phyloP scores from a whole-genome alignment of 2,329 filamentous ascomycete species.

The Cladosporium cucumerinum region DNA sequence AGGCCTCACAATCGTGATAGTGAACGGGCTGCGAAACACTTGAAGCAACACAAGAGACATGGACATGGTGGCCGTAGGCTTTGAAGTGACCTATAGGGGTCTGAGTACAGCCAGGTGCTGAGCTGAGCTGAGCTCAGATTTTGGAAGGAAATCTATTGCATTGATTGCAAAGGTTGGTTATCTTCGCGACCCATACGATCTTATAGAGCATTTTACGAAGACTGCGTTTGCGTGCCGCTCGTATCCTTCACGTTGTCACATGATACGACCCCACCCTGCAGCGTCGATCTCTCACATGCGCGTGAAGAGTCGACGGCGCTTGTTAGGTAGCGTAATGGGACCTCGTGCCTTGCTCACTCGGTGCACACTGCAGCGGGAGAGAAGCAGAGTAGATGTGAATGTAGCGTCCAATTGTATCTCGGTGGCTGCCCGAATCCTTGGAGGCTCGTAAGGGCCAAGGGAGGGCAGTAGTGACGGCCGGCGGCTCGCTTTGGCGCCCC shows the following conservation, averaged over 20 bases:
- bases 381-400: neutral
- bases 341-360: neutral
- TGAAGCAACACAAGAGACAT: constrained; percentile 28
- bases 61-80: constrained; percentile 20
- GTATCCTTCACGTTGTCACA: neutral
- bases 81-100: neutral
- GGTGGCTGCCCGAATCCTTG: neutral
- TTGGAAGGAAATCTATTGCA: neutral
- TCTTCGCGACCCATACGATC: neutral
- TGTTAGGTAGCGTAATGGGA: neutral
- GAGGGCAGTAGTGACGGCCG: neutral
- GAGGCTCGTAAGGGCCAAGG: neutral
- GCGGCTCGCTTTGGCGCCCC: neutral
- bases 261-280: neutral
- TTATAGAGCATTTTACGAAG: neutral
- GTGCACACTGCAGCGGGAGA: neutral
- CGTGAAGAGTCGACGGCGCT: neutral
- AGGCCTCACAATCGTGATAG: neutral
- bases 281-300: neutral
- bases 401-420: neutral
- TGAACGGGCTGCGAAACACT: constrained; percentile 25
- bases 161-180: neutral
- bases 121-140: neutral
- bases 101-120: neutral
- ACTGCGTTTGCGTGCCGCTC: neutral